These are phyloP conservation scores for Nicotiana noctiflora DNA, from an alignment of 257 asterid species.

Conservation along the genomic window DNA sequence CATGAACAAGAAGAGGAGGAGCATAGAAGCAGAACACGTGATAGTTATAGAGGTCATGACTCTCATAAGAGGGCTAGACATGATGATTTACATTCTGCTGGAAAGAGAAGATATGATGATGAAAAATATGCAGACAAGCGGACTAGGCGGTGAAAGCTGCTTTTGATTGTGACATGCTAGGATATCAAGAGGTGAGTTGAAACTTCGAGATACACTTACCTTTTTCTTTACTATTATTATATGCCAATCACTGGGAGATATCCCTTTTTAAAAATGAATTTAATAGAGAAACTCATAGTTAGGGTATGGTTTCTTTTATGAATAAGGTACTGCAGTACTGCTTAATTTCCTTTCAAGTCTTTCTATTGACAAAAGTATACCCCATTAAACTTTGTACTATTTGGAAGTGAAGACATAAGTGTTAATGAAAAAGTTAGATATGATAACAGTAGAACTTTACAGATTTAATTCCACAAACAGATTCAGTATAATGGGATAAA, in stretches of 20 bases:
- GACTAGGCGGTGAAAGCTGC: slow-evolving; percentile 29
- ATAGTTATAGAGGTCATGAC: slow-evolving; percentile 32
- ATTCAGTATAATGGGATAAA: not conserved
- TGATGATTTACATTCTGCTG: slow-evolving; percentile 47
- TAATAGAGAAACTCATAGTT: not conserved
- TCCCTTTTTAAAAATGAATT: not conserved
- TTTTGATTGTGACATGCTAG: not conserved
- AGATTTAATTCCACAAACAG: not conserved
- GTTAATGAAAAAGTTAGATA: not conserved
- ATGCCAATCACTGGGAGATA: not conserved
- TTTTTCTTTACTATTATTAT: no score
- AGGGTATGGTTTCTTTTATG: not conserved
- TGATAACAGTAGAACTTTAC: not conserved
- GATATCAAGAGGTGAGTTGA: not conserved
- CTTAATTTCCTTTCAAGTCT: not conserved
- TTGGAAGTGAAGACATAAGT: not conserved
- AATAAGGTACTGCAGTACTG: not conserved
- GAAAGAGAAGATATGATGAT: slow-evolving; percentile 38
- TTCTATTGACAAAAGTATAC: not conserved
- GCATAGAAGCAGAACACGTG: slow-evolving; percentile 29
- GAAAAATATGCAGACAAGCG: slow-evolving; percentile 51
- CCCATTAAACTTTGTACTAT: not conserved
- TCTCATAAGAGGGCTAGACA: slow-evolving; percentile 48
- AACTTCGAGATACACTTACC: not conserved
- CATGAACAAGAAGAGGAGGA: slow-evolving; percentile 35